Evolutionary conservation across 2,329 filamentous ascomycete species (phyloP).

Genomic region (Sporothrix phasma): DNA sequence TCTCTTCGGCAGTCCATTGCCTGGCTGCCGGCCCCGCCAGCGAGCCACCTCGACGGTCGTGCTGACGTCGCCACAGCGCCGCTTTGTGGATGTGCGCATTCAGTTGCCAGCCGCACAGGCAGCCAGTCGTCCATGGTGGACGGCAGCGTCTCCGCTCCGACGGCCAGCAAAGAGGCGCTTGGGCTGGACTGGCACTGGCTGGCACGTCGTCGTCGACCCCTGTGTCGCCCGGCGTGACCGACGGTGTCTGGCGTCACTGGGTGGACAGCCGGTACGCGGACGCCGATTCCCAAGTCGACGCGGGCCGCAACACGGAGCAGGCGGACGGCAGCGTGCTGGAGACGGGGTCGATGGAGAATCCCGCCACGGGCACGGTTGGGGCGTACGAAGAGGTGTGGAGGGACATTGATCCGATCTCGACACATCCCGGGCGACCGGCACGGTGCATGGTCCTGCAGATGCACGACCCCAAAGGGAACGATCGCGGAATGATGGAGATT

Average conservation of each 20-base stretch:
- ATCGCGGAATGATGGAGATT: slow-evolving; percentile 42
- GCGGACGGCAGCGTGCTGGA: slow-evolving; percentile 40
- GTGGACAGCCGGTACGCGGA: slow-evolving; percentile 42
- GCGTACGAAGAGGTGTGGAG: slow-evolving; percentile 61
- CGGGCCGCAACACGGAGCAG: slow-evolving; percentile 45
- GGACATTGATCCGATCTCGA: slow-evolving; percentile 25
- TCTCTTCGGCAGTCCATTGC: slow-evolving; percentile 50
- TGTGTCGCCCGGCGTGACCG: slow-evolving; percentile 20
- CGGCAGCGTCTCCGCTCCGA: not conserved
- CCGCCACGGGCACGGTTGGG: slow-evolving; percentile 38
- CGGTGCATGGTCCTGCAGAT: slow-evolving; percentile 32
- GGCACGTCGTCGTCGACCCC: slow-evolving; percentile 38
- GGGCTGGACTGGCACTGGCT: slow-evolving; percentile 55
- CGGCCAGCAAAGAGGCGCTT: not conserved
- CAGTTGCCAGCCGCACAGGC: slow-evolving; percentile 14
- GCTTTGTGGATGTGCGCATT: slow-evolving; percentile 54
- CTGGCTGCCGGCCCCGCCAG: slow-evolving; percentile 41
- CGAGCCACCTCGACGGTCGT: slow-evolving; percentile 56
- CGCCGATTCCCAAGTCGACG: slow-evolving; percentile 36
- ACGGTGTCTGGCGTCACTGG: slow-evolving; percentile 47
- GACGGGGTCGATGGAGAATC: slow-evolving; percentile 50
- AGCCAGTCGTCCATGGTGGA: not conserved
- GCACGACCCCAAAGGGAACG: slow-evolving; percentile 26
- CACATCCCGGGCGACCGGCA: not conserved
- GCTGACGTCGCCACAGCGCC: slow-evolving; percentile 46